Base-by-base conservation (phyloP, 495 filamentous ascomycete species). In the Podospora bellae-mahoneyi region DNA sequence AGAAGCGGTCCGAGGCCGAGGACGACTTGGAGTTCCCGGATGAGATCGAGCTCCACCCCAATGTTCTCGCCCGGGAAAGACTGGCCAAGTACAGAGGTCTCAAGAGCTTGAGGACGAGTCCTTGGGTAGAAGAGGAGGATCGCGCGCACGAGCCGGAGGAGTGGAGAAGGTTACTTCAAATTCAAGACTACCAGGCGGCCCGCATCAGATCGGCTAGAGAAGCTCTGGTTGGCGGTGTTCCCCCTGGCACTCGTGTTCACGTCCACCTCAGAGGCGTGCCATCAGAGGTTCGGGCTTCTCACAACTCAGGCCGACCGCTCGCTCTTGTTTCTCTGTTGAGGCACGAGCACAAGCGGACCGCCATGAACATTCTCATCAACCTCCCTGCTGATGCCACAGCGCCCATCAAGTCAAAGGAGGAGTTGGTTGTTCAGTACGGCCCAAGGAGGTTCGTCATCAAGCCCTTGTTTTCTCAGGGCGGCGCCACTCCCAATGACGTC, bases 11-110 rank as follows among this genome's bases (percentile, higher is more conserved):
- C 27, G 93, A 97, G 71, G 92, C 88, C 23, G 83, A 91, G 64
- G 94, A 98, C 26, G 94, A 99, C 75, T 85, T 90, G 19, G 94
- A 97, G 72, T 99, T 98, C 80, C 95, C 95, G 4, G 95, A 99
- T 68, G 95, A 99, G 78, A 94, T 98, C 72, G 95, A 99, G 77
- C 84, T 99, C 56, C 92, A 90, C 71, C 95, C 96, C 0, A 88
- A 94, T 62, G 92, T 94, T 2, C 83, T 91, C 55, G 95, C 94
- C 3, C 82, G 92, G 56, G 95, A 99, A 78, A 85, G 95, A 3
- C 80, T 98, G 60, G 86, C 90, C 16, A 86, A 91, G 62, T 99
- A 96, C 79, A 81, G 95, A 74, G 95, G 95, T 19, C 78, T 99
- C 64, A 98, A 97, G 83, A 96, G 89, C 75, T 74, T 98, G 66